Evolutionary conservation across 2,329 filamentous ascomycete species (phyloP), one percentile per base, ranked within the genome.

Genomic region (Penicillium sp.): DNA sequence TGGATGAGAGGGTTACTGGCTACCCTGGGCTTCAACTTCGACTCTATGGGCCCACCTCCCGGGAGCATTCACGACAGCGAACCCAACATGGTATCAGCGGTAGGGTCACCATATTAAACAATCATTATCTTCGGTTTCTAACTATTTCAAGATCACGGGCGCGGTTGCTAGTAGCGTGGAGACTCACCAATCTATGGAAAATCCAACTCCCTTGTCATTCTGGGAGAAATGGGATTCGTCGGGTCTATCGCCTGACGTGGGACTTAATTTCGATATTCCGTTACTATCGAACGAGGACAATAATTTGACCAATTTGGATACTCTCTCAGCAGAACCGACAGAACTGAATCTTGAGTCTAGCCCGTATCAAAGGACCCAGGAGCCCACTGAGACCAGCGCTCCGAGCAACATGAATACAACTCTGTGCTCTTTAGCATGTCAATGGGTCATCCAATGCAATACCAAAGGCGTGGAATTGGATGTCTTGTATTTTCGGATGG

Each of bases 401-500:
- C 21, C 23, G 15, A 55, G 31, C 10, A 21, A 50, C 17, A 27
- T 44, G 15, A 23, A 56, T 38, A 59, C 53, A 17, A 56, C 57
- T 17, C 47, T 56, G 12, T 59, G 57, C 29, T 59, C 57, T 15
- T 35, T 48, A 5, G 53, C 57, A 7, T 59, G 49, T 43, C 47
- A 23, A 42, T 56, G 33, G 47, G 57, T 56, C 12, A 21, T 56
- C 13, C 53, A 52, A 36, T 56, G 53, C 29, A 59, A 59, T 12
- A 44, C 25, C 13, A 56, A 47, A 41, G 53, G 47, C 4, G 25
- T 56, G 33, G 57, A 59, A 19, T 42, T 59, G 41, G 38, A 59
- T 44, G 42, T 53, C 36, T 43, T 58, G 25, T 48, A 47, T 13
- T 33, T 38, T 29, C 38, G 57, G 31, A 55, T 59, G 57, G 29